Percentiles rank a stretch among this genome's conserved stretches.
phyloP scores from a whole-genome alignment of 163 green algal genomes.

The Coccomyxa subellipsoidea region DNA sequence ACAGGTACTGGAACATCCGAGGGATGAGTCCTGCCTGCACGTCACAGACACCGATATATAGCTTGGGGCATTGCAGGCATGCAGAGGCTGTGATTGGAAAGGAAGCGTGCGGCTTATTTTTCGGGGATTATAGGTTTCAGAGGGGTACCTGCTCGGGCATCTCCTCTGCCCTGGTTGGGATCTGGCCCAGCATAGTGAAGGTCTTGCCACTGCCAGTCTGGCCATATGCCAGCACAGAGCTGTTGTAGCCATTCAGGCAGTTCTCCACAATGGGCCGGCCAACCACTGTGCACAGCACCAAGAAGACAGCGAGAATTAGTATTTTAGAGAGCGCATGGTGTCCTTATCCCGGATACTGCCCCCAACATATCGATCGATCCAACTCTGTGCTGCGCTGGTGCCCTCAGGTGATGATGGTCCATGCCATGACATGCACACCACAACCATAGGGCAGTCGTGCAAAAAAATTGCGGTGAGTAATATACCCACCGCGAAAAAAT shows the following conservation, averaged over 20 bases:
- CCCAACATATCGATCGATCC: no score
- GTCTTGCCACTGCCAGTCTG: constrained; percentile 51
- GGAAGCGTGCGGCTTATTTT: no score
- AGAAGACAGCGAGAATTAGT: no score
- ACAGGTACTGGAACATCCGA: constrained; percentile 82
- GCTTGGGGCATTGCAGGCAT: no score
- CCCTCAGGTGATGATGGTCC: no score
- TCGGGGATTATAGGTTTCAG: background rate
- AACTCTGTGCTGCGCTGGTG: no score
- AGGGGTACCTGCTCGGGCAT: background rate
- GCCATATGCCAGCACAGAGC: constrained; percentile 50
- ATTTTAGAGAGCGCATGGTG: no score
- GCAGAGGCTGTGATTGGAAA: no score
- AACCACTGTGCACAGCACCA: constrained; percentile 18
- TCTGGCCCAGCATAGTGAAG: constrained; percentile 33
- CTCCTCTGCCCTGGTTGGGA: background rate
- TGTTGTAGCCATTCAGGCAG: constrained; percentile 78
- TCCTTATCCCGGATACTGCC: no score
- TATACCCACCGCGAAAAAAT: background rate
- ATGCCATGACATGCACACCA: no score
- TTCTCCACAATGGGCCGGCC: constrained; percentile 76
- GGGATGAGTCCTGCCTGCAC: constrained; percentile 63
- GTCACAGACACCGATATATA: no score
- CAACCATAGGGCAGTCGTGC: background rate
- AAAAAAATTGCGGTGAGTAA: no score